Evolutionary conservation across 331 rosid genomes (phyloP).

Genomic region (Pyracantha coccinea): DNA sequence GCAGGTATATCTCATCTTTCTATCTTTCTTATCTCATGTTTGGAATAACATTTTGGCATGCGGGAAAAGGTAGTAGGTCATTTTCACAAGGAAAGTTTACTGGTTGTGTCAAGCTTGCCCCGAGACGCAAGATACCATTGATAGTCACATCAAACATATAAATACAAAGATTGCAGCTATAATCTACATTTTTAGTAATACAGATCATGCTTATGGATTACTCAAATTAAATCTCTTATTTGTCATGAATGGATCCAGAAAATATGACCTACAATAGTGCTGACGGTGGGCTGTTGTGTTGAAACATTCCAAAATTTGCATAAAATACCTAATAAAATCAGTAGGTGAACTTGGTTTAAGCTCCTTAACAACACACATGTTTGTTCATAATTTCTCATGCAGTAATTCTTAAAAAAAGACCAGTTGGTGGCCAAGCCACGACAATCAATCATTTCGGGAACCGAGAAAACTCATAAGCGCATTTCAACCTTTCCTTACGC

Average conservation of each 20-base stretch:
- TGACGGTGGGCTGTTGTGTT: too few relatives aligned
- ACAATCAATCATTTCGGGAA: too few relatives aligned
- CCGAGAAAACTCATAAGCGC: accelerated
- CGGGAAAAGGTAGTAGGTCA: not conserved
- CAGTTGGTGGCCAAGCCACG: too few relatives aligned
- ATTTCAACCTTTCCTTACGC: too few relatives aligned
- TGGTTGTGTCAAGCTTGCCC: too few relatives aligned
- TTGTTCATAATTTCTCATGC: slow-evolving; percentile 3
- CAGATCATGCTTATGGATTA: not conserved
- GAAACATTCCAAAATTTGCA: not conserved
- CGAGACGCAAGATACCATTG: too few relatives aligned
- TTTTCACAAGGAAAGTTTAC: not conserved
- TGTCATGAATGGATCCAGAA: too few relatives aligned
- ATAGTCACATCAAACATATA: not conserved
- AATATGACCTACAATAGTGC: too few relatives aligned
- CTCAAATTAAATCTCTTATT: not conserved
- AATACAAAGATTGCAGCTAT: not conserved
- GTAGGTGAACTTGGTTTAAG: not conserved
- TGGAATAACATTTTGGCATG: not conserved
- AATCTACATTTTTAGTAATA: too few relatives aligned
- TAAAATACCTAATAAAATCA: not conserved
- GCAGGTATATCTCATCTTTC: too few relatives aligned
- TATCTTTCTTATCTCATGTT: too few relatives aligned
- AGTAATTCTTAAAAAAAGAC: not conserved
- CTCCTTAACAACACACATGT: not conserved